Evolutionary conservation across 441 rosid genomes (phyloP), one percentile per base, ranked within the genome.

Genomic region (Populus hybrid): DNA sequence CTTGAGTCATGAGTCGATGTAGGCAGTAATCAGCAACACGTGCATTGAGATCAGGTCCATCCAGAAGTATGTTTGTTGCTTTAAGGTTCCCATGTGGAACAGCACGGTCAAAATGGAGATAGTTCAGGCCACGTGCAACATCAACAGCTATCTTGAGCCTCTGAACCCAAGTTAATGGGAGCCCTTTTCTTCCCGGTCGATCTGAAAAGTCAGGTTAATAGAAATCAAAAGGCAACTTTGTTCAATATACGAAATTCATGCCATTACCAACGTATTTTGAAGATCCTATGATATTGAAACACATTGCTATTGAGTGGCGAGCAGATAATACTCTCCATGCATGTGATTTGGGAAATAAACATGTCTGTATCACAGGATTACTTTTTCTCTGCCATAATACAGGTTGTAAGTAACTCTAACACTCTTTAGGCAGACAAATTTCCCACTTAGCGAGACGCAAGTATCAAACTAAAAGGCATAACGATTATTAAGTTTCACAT

Each of bases 31-130:
- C 99, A 6, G 92, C 91, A 71, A 96, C 94, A 28, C 99, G 98
- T 4, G 98, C 97, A 72, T 94, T 96, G 32, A 93, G 96, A 76
- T 94, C 98, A 57, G 93, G 82, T 54, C 99, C 96, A 4, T 94
- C 98, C 66, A 96, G 83, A 67, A 94, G 87, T 77, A 96, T 74
- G 77, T 96, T 96, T 20, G 97, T 86, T 30, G 98, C 93, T 85
- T 96, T 96, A 69, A 96, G 89, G 89, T 94, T 96, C 63, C 98
- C 99, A 2, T 96, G 99, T 23, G 99, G 99, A 81, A 91, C 88
- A 59, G 94, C 95, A 21, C 98, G 93, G 77, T 96, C 99, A 3
- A 96, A 94, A 87, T 96, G 99, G 85, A 96, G 98, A 72, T 96
- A 96, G 85, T 96, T 96, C 77, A 96, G 91, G 84, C 99, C 98